Percentiles rank a stretch among this genome's conserved stretches.
Evolutionary conservation across 495 filamentous ascomycete species (phyloP).

Genomic region (Penicillium riverlandense): DNA sequence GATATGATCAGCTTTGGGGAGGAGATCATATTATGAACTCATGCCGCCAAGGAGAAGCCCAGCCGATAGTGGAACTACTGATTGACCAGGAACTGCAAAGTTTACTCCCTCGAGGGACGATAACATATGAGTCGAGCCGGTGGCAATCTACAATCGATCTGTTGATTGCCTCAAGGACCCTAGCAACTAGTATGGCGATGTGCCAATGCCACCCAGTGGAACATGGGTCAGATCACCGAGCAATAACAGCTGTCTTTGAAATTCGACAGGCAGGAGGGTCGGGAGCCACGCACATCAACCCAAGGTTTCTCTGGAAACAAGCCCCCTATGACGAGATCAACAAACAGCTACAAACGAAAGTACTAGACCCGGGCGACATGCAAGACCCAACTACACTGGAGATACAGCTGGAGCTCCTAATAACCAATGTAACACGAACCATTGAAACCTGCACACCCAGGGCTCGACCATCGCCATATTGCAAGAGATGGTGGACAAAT

Average conservation of each 20-base stretch:
- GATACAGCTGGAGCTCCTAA: too few species aligned
- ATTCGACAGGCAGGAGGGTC: constrained; percentile 3
- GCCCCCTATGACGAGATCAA: constrained; percentile 15
- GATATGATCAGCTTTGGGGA: constrained; percentile 30
- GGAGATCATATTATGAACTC: constrained; percentile 19
- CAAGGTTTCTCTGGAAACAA: constrained; percentile 24
- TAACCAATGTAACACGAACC: too few species aligned
- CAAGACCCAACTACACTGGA: too few species aligned
- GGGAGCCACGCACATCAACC: too few species aligned
- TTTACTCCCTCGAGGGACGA: constrained; percentile 24
- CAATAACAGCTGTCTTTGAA: constrained; percentile 25
- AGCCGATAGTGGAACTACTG: constrained; percentile 28
- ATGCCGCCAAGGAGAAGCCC: constrained; percentile 27
- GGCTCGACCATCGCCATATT: constrained; percentile 10
- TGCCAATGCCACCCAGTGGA: constrained; percentile 19
- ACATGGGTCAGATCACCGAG: constrained; percentile 25
- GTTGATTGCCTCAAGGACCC: constrained; percentile 12
- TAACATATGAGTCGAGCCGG: constrained; percentile 17
- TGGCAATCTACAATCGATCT: constrained; percentile 1
- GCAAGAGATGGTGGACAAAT: constrained; percentile 10
- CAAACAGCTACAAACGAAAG: constrained; percentile 14
- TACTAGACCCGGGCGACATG: constrained; percentile 5
- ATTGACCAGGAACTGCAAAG: constrained; percentile 18
- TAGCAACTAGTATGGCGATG: constrained; percentile 13
- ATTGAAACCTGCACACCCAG: constrained; percentile 9